A percentile compares a stretch with the other conserved stretches of the same genome.
Evolutionary conservation across 306 rosid genomes (phyloP).

Genomic region (Gleditsia sinensis): DNA sequence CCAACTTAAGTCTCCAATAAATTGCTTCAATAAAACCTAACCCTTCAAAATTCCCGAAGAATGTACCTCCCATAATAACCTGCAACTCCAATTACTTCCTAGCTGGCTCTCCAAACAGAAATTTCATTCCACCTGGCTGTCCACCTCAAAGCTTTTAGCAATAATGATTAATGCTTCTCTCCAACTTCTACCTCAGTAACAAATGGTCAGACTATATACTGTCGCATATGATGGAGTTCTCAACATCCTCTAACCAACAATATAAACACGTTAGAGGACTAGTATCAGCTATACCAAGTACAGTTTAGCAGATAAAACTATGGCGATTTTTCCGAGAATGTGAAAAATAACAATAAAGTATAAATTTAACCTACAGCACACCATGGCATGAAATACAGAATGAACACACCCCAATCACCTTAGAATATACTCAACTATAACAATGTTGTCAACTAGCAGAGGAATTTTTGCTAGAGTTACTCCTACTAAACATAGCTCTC

Average conservation of each 20-base stretch:
- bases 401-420: neutral
- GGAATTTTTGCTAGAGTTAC: constrained; percentile 3
- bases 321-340: neutral
- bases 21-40: neutral
- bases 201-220: neutral
- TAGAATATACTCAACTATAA: neutral
- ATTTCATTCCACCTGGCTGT: neutral
- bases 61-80: neutral
- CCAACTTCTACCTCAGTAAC: neutral
- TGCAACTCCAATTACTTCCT: neutral
- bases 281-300: neutral
- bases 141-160: neutral
- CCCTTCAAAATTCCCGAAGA: neutral
- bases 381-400: neutral
- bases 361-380: neutral
- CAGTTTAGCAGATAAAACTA: neutral
- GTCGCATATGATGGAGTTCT: neutral
- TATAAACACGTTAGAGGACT: neutral
- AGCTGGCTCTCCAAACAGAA: neutral
- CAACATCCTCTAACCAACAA: neutral
- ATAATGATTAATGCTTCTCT: neutral
- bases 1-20: neutral
- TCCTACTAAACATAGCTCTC: constrained; percentile 15
- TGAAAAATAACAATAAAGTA: neutral
- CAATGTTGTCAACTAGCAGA: neutral